Conservation (phyloP, 2,329 filamentous ascomycete genomes). For the Cladophialophora carrionii region DNA sequence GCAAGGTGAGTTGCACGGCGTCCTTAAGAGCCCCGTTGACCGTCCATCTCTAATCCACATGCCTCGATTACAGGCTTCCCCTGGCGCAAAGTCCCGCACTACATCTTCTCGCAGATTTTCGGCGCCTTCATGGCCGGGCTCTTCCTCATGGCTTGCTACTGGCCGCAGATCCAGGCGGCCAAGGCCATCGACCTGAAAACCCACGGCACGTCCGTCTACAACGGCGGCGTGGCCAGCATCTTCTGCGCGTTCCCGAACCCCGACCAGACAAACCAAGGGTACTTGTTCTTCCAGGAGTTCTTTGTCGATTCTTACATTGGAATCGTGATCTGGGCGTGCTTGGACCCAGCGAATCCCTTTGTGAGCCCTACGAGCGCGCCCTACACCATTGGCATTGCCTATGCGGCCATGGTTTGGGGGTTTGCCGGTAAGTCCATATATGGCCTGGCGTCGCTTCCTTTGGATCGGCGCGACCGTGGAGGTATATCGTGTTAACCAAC, state of each 20-base stretch:
- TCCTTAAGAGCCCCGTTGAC: neutral
- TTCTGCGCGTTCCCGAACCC: slow-evolving; percentile 59
- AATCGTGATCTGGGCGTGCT: slow-evolving; percentile 61
- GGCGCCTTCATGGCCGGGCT: slow-evolving; percentile 61
- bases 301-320: slow-evolving; percentile 62
- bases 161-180: slow-evolving; percentile 53
- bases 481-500: neutral
- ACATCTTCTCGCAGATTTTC: slow-evolving; percentile 61
- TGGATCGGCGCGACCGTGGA: neutral
- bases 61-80: slow-evolving; percentile 51
- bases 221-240: slow-evolving; percentile 58
- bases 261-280: slow-evolving; percentile 58
- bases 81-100: slow-evolving; percentile 53
- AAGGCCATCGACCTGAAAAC: slow-evolving; percentile 47
- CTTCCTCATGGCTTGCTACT: slow-evolving; percentile 61
- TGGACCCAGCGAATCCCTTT: slow-evolving; percentile 64
- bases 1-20: slow-evolving; percentile 47
- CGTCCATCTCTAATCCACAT: neutral
- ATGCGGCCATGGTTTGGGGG: slow-evolving; percentile 60
- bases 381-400: slow-evolving; percentile 61
- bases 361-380: slow-evolving; percentile 54
- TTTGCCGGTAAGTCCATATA: slow-evolving; percentile 47
- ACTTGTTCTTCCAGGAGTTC: slow-evolving; percentile 62
- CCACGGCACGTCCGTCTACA: slow-evolving; percentile 49
- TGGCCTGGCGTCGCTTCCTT: neutral